phyloP scores from a whole-genome alignment of 2,329 filamentous ascomycete species.

The Annulohypoxylon truncatum region DNA sequence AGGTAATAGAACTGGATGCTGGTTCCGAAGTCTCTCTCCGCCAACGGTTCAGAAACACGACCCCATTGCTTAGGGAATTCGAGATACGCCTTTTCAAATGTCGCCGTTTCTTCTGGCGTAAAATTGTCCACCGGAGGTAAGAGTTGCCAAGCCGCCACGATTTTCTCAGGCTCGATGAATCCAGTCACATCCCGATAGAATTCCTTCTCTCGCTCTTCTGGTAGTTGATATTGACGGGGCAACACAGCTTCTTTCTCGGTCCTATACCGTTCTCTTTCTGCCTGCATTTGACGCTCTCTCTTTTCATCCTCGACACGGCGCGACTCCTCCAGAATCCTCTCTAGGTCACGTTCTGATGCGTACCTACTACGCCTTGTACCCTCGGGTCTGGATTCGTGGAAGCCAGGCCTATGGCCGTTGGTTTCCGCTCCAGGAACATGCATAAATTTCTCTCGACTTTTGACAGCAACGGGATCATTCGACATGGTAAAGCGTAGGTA shows the following conservation, averaged over 20 bases:
- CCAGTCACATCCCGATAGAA: constrained; percentile 75
- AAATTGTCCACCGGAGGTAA: constrained; percentile 81
- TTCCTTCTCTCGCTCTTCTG: constrained; percentile 67
- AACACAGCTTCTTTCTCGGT: constrained; percentile 80
- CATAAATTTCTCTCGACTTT: constrained; percentile 66
- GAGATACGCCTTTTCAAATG: constrained; percentile 80
- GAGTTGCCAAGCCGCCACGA: constrained; percentile 77
- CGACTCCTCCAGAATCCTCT: constrained; percentile 78
- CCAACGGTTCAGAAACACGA: constrained; percentile 75
- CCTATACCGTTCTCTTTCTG: constrained; percentile 76
- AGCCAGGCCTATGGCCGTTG: constrained; percentile 52
- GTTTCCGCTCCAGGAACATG: constrained; percentile 53
- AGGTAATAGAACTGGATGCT: constrained; percentile 90
- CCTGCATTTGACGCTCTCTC: constrained; percentile 72
- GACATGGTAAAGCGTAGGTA: constrained; percentile 69
- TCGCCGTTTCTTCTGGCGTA: constrained; percentile 73
- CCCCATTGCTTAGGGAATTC: constrained; percentile 87
- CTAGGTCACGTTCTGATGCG: constrained; percentile 78
- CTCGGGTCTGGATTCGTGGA: constrained; percentile 67
- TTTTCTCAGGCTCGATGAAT: constrained; percentile 71
- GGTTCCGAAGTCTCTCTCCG: constrained; percentile 77
- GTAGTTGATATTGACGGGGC: constrained; percentile 74
- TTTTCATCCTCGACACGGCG: constrained; percentile 77
- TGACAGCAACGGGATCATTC: constrained; percentile 64
- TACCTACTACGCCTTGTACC: constrained; percentile 65